Evolutionary conservation across 2,329 filamentous ascomycete species (phyloP).

Genomic region (Clarireedia paspali): DNA sequence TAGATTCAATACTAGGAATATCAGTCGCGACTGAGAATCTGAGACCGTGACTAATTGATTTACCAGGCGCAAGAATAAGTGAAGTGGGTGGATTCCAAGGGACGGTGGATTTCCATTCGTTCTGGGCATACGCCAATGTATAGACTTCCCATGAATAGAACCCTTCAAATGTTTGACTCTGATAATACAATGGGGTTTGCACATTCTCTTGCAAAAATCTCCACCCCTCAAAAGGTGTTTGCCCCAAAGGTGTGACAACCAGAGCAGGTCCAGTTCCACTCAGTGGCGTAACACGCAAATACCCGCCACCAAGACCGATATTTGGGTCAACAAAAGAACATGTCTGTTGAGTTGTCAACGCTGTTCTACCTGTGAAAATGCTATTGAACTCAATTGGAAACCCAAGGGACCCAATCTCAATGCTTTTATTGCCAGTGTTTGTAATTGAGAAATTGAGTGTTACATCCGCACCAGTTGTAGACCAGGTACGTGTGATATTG

Average conservation of each 20-base stretch:
- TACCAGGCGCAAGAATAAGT: conserved; percentile 35
- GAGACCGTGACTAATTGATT: conserved; percentile 41
- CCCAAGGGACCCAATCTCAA: conserved; percentile 50
- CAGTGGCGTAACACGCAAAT: conserved; percentile 45
- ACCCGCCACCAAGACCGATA: conserved; percentile 51
- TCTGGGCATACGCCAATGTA: conserved; percentile 45
- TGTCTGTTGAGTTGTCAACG: conserved; percentile 39
- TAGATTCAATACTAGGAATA: conserved; percentile 40
- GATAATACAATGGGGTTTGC: conserved; percentile 36
- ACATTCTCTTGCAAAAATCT: conserved; percentile 41
- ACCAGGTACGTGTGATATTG: conserved; percentile 45
- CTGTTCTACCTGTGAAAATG: conserved; percentile 46
- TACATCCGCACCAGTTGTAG: conserved; percentile 40
- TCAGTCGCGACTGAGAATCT: conserved; percentile 41
- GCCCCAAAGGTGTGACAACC: conserved; percentile 38
- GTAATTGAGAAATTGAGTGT: conserved; percentile 43
- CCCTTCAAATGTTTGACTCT: conserved; percentile 50
- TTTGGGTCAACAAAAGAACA: conserved; percentile 53
- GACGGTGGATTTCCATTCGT: conserved; percentile 41
- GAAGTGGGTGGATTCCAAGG: conserved; percentile 51
- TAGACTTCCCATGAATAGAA: conserved; percentile 54
- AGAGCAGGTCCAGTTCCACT: conserved; percentile 45
- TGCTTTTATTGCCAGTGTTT: conserved; percentile 33
- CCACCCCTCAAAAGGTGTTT: conserved; percentile 46
- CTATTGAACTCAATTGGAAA: conserved; percentile 56